A percentile compares a stretch with the other conserved stretches of the same genome.
Conservation (phyloP, 2,329 filamentous ascomycete species). For the Chaetomiaceae sp. region DNA sequence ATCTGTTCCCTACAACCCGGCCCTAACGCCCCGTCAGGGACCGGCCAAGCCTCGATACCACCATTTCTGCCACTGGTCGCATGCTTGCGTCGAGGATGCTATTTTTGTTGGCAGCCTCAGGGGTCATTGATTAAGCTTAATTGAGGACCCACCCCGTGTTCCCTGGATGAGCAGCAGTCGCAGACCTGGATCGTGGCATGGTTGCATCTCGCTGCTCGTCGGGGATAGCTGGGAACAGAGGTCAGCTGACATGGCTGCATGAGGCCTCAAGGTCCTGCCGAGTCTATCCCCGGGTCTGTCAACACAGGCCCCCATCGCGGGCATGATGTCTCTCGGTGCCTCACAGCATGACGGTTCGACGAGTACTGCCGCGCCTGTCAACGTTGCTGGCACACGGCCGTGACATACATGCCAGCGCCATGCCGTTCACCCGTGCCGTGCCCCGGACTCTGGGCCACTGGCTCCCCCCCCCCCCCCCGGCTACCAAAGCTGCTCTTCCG, state of each 20-base stretch:
- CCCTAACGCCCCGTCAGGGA: conserved; percentile 5
- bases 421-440: conserved; percentile 18
- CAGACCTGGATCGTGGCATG: conserved; percentile 22
- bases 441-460: conserved; percentile 2
- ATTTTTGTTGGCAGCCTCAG: conserved; percentile 32
- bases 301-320: neutral
- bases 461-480: neutral
- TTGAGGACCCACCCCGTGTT: conserved; percentile 25
- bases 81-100: conserved; percentile 26
- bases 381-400: neutral
- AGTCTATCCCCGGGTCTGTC: neutral
- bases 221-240: conserved; percentile 7
- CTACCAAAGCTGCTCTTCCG: neutral
- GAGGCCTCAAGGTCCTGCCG: neutral
- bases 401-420: neutral
- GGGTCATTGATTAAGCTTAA: conserved; percentile 37
- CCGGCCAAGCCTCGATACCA: conserved; percentile 1
- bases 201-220: conserved; percentile 14
- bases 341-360: neutral
- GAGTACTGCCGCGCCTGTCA: neutral
- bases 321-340: neutral
- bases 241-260: conserved; percentile 21
- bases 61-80: neutral
- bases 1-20: conserved; percentile 15
- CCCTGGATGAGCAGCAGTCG: conserved; percentile 16